Percentiles rank a stretch among this genome's conserved stretches.
These are phyloP conservation scores for Mycena vitilis DNA, from an alignment of 768 basidiomycete genomes.

Conservation along the genomic window DNA sequence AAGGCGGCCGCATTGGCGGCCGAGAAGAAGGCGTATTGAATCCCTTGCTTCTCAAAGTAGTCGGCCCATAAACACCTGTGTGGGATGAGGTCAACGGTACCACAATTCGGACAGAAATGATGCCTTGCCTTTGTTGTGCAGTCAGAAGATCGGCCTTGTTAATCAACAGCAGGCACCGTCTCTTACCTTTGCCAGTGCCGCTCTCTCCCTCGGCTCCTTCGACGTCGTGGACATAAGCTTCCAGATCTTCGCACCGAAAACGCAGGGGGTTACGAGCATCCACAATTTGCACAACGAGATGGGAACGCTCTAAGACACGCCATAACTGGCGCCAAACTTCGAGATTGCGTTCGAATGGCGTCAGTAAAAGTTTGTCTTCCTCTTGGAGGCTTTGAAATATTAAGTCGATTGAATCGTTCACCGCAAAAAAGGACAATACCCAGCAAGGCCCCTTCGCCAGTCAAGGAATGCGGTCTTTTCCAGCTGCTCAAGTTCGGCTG, in stretches of 20 bases:
- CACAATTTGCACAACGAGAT: conserved; percentile 94
- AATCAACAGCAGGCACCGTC: conserved; percentile 85
- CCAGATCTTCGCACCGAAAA: conserved; percentile 94
- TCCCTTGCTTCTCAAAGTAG: conserved; percentile 81
- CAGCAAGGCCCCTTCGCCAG: conserved; percentile 92
- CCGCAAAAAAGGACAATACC: conserved; percentile 57
- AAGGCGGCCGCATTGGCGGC: conserved; percentile 88
- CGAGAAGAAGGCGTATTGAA: conserved; percentile 93
- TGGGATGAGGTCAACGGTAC: background rate
- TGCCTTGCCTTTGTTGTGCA: conserved; percentile 77
- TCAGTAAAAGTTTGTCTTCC: conserved; percentile 86
- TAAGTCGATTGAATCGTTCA: conserved; percentile 1
- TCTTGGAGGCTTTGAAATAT: conserved; percentile 80
- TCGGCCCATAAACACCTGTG: conserved; percentile 89
- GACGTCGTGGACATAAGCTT: conserved; percentile 86
- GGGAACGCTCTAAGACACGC: conserved; percentile 95
- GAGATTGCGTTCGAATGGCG: conserved; percentile 96
- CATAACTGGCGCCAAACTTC: conserved; percentile 99
- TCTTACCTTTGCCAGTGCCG: conserved; percentile 78
- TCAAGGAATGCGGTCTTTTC: conserved; percentile 93
- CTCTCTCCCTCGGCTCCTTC: conserved; percentile 85
- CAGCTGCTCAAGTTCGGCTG: conserved; percentile 83
- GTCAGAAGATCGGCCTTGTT: conserved; percentile 97
- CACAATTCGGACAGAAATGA: background rate
- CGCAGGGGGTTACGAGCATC: conserved; percentile 95